Base-by-base conservation (phyloP, 2,329 filamentous ascomycete species). In the Cryphonectria parasitica region DNA sequence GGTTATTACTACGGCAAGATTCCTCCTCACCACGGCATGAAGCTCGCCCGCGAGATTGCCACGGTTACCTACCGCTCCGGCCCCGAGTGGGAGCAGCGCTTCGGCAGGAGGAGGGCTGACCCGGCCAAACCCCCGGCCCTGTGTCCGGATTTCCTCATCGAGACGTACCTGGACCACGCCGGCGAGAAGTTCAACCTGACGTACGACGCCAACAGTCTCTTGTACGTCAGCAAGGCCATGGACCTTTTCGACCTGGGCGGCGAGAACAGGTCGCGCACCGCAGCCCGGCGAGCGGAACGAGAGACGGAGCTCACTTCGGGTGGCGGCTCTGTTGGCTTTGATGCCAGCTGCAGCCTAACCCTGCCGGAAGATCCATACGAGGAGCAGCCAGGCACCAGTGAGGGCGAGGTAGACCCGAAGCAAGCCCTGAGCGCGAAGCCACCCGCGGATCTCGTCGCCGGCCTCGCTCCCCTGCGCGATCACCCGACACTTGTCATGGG, bases 221-320 rank as follows among this genome's bases (percentile, higher is more conserved):
- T 99, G 2, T 99, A 99, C 80, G 93, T 99, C 69, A 97, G 94
- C 80, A 99, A 99, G 82, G 96, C 96, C 6, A 99, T 99, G 96
- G 96, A 99, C 78, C 85, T 99, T 17, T 99, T 99, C 79, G 96
- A 99, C 77, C 87, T 99, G 0, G 94, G 96, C 34, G 84, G 84
- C 64, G 86, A 89, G 56, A 90, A 91, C 77, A 93, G 95, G 78
- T 80, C 83, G 3, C 88, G 87, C 28, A 89, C 92, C 2, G 84
- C 84, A 28, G 77, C 83, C 43, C 87, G 94, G 39, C 86, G 95
- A 22, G 83, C 86, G 19, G 85, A 88, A 68, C 89, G 91, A 64
- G 82, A 87, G 72, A 80, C 83, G 61, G 87, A 87, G 65, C 82
- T 95, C 2, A 84, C 87, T 31, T 83, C 84, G 0, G 83, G 83